These are phyloP conservation scores for Paecilomyces fulvus DNA, from an alignment of 2,329 filamentous ascomycete species.

Conservation along the genomic window DNA sequence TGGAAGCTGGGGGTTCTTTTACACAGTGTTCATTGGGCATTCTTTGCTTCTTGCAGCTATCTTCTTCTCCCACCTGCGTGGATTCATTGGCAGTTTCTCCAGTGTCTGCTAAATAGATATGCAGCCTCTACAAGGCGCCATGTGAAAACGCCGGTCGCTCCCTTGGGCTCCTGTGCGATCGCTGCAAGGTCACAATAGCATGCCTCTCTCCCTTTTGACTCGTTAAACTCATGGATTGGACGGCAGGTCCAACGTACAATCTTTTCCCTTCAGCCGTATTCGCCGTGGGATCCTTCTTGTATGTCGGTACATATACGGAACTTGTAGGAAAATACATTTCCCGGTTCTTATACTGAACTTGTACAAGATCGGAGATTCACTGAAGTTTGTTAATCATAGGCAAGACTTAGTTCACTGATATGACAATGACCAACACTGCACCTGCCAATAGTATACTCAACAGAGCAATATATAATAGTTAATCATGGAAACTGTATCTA, in stretches of 20 bases:
- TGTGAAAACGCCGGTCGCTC: not conserved
- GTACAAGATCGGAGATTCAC: too few relatives aligned
- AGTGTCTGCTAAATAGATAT: not conserved
- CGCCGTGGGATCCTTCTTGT: not conserved
- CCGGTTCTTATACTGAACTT: too few relatives aligned
- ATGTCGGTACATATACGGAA: too few relatives aligned
- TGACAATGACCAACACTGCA: too few relatives aligned
- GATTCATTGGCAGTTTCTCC: not conserved
- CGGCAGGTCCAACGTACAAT: not conserved
- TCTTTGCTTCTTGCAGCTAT: not conserved
- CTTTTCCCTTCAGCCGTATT: not conserved
- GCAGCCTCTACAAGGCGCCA: not conserved
- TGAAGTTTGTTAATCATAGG: too few relatives aligned
- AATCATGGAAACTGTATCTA: too few relatives aligned
- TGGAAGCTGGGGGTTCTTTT: not conserved
- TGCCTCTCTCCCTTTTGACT: not conserved
- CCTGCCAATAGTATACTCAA: too few relatives aligned
- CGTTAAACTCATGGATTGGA: not conserved
- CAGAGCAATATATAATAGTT: too few relatives aligned
- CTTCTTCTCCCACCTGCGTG: not conserved
- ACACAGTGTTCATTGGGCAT: not conserved
- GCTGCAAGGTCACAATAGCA: not conserved
- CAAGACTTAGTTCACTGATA: too few relatives aligned
- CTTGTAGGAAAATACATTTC: too few relatives aligned
- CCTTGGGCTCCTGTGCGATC: not conserved